Conservation (phyloP, 371 early-diverging fungal genomes). For the Mucor racemosus region DNA sequence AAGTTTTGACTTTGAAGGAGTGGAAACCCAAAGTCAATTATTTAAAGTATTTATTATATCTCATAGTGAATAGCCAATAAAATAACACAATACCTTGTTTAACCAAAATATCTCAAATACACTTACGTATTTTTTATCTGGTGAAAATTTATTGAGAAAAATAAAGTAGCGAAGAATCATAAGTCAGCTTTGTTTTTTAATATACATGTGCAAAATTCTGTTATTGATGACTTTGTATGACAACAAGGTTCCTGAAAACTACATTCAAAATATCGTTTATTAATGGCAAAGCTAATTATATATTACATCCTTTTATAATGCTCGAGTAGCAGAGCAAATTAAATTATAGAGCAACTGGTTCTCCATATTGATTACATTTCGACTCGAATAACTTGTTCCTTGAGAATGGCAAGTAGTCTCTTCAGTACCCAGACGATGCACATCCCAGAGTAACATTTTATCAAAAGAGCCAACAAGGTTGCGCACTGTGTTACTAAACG, state of each 20-base stretch:
- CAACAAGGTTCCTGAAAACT: background rate
- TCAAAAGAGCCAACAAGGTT: slow-evolving; percentile 18
- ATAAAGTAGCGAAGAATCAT: too few relatives aligned
- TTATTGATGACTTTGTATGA: too few relatives aligned
- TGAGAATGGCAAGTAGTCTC: slow-evolving; percentile 34
- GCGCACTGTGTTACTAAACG: slow-evolving; percentile 37
- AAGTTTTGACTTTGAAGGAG: too few relatives aligned
- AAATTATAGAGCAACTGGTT: slow-evolving; percentile 44
- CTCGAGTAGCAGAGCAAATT: slow-evolving; percentile 21
- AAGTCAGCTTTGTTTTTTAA: too few relatives aligned
- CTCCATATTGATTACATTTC: slow-evolving; percentile 44
- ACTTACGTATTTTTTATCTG: too few relatives aligned
- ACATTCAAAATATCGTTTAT: background rate
- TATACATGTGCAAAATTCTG: too few relatives aligned
- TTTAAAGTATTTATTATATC: too few relatives aligned
- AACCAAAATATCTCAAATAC: too few relatives aligned
- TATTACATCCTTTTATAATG: background rate
- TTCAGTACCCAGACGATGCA: slow-evolving; percentile 38
- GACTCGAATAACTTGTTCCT: slow-evolving; percentile 32
- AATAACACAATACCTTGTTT: too few relatives aligned
- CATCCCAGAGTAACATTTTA: slow-evolving; percentile 41
- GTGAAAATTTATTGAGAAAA: too few relatives aligned
- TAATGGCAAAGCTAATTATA: background rate
- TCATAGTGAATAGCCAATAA: too few relatives aligned
- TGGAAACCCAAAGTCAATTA: too few relatives aligned